Evolutionary conservation across 306 rosid species (phyloP).

Genomic region (Gastrolobium bilobum): DNA sequence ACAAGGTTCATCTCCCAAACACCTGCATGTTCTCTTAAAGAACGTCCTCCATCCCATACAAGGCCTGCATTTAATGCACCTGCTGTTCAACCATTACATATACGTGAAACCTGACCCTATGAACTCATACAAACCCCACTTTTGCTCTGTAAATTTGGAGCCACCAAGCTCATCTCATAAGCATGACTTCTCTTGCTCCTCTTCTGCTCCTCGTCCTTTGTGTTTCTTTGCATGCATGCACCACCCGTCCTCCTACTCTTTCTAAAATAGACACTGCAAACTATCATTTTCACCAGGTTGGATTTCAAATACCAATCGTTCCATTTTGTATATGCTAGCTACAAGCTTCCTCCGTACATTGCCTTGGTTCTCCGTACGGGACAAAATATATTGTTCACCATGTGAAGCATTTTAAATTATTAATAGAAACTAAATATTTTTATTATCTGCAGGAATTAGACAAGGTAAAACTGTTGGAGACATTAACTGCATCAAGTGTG

Average conservation of each 20-base stretch:
- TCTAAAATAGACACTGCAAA: conserved; percentile 30
- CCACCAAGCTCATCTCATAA: conserved; percentile 27
- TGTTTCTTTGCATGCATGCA: conserved; percentile 74
- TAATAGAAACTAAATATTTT: conserved; percentile 1
- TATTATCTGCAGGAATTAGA: conserved; percentile 54
- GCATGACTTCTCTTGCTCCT: conserved; percentile 60
- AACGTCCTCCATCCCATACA: conserved; percentile 59
- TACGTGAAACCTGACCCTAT: conserved; percentile 42
- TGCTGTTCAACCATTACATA: conserved; percentile 53
- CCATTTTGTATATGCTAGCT: neutral
- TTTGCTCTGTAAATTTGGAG: conserved; percentile 10
- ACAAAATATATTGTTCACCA: neutral
- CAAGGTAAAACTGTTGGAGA: conserved; percentile 44
- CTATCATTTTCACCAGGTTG: conserved; percentile 51
- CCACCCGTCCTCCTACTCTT: conserved; percentile 54
- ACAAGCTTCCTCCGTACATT: neutral
- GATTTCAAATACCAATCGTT: neutral
- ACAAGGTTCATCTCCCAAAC: conserved; percentile 74
- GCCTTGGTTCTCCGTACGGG: neutral
- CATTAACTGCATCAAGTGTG: conserved; percentile 37
- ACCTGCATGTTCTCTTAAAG: conserved; percentile 91
- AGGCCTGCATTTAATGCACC: conserved; percentile 69
- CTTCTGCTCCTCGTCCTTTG: conserved; percentile 52
- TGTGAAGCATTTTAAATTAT: conserved; percentile 32
- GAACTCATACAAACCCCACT: conserved; percentile 17